Evolutionary conservation across 495 filamentous ascomycete species (phyloP).

Genomic region (Saxophila tyrrhenica): DNA sequence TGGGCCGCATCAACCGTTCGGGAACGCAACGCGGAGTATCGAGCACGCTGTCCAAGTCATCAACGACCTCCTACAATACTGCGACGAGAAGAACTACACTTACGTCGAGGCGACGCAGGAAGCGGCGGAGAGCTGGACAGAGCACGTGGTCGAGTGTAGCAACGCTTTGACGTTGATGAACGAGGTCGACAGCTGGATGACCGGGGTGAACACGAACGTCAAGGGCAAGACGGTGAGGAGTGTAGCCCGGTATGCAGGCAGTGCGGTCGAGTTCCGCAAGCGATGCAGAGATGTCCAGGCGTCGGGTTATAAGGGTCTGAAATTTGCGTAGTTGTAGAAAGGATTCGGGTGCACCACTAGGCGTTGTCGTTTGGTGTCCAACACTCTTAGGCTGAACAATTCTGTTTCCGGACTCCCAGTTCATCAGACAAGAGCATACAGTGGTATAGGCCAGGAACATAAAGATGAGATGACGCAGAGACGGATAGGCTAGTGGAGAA

Average conservation of each 20-base stretch:
- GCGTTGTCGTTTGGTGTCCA: too few relatives aligned
- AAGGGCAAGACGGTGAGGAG: slow-evolving; percentile 1
- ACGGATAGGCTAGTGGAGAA: too few relatives aligned
- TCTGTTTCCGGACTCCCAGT: too few relatives aligned
- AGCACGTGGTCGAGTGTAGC: slow-evolving; percentile 2
- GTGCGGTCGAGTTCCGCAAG: slow-evolving; percentile 2
- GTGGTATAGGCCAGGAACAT: too few relatives aligned
- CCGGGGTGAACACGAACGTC: slow-evolving; percentile 6
- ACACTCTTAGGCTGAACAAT: too few relatives aligned
- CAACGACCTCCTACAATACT: neutral
- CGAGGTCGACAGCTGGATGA: slow-evolving; percentile 9
- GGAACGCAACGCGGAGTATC: slow-evolving; percentile 4
- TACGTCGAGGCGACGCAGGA: neutral
- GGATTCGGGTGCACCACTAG: too few relatives aligned
- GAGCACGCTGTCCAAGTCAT: slow-evolving; percentile 4
- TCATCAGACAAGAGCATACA: too few relatives aligned
- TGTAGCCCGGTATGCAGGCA: slow-evolving; percentile 3
- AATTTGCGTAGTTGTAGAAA: too few relatives aligned
- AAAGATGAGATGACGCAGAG: too few relatives aligned
- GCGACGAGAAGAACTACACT: neutral
- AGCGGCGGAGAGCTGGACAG: slow-evolving; percentile 1
- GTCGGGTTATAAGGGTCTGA: too few relatives aligned
- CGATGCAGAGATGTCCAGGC: neutral
- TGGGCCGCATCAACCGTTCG: slow-evolving; percentile 10
- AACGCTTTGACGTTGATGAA: too few relatives aligned